A percentile compares a stretch with the other conserved stretches of the same genome.
Conservation (phyloP, 345 rosid species). For the Eutrema yunnanense region DNA sequence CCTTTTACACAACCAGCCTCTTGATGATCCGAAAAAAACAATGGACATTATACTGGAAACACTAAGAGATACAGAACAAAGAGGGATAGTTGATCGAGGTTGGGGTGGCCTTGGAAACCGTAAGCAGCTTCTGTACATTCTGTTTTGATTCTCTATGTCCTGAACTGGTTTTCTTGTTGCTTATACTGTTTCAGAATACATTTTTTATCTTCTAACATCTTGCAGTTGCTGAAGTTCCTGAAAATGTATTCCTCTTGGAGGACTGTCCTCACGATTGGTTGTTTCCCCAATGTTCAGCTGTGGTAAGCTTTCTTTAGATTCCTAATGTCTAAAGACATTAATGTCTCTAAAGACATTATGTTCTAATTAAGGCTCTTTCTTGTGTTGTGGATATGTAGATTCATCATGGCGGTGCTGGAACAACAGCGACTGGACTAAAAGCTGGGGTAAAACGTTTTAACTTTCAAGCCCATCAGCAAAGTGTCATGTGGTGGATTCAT, state of each 20-base stretch:
- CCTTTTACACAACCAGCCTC: slow-evolving; percentile 57
- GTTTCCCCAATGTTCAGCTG: slow-evolving; percentile 96
- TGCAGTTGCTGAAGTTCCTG: slow-evolving; percentile 74
- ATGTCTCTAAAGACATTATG: background rate
- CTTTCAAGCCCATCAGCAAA: background rate
- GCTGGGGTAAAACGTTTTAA: slow-evolving; percentile 63
- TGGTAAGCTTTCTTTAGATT: slow-evolving; percentile 45
- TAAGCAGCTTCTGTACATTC: slow-evolving; percentile 37
- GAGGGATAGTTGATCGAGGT: slow-evolving; percentile 92
- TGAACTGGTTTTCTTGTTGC: background rate
- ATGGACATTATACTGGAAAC: slow-evolving; percentile 81
- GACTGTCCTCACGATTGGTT: slow-evolving; percentile 99
- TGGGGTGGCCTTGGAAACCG: slow-evolving; percentile 94
- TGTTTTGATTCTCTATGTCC: background rate
- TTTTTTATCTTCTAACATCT: background rate
- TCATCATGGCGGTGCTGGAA: slow-evolving; percentile 99
- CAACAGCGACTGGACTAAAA: slow-evolving; percentile 90
- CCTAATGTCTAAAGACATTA: background rate
- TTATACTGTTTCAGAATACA: background rate
- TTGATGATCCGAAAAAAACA: slow-evolving; percentile 75
- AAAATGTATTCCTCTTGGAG: slow-evolving; percentile 63
- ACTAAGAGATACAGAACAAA: slow-evolving; percentile 69
- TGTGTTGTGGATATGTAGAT: slow-evolving; percentile 44
- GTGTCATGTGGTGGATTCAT: background rate
- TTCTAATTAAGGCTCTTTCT: background rate